These are phyloP conservation scores for Botryotinia globosa DNA, from an alignment of 2,329 filamentous ascomycete species.

Conservation along the genomic window DNA sequence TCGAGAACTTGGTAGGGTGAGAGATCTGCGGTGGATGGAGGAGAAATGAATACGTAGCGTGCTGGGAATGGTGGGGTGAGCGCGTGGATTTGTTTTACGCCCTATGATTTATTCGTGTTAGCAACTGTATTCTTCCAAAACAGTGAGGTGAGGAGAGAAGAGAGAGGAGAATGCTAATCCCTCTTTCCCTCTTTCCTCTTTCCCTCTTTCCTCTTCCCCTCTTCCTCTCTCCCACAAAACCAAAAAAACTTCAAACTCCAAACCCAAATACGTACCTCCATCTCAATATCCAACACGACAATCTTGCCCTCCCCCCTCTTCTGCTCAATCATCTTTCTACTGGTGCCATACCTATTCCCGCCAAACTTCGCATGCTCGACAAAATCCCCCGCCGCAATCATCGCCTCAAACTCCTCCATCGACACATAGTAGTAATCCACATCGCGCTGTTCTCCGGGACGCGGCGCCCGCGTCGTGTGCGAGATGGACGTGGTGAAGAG, in stretches of 20 bases:
- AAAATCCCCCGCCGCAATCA: conserved; percentile 70
- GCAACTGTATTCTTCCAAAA: background rate
- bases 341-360: conserved; percentile 84
- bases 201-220: no score
- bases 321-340: conserved; percentile 68
- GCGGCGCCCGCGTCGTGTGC: conserved; percentile 78
- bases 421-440: conserved; percentile 78
- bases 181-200: no score
- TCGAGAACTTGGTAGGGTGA: conserved; percentile 63
- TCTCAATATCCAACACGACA: conserved; percentile 92
- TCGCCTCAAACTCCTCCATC: conserved; percentile 62
- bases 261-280: conserved; percentile 63
- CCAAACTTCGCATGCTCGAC: conserved; percentile 84
- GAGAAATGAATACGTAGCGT: conserved; percentile 80
- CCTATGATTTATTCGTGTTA: conserved; percentile 44
- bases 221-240: no score
- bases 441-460: conserved; percentile 71
- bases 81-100: conserved; percentile 84
- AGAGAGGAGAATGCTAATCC: background rate
- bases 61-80: conserved; percentile 51
- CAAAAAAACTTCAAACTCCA: no score
- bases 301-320: conserved; percentile 68
- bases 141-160: background rate
- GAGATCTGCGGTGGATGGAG: conserved; percentile 53
- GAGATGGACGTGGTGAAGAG: conserved; percentile 59